phyloP scores from a whole-genome alignment of 352 stramenopile genomes.

The Phytophthora tubulina region DNA sequence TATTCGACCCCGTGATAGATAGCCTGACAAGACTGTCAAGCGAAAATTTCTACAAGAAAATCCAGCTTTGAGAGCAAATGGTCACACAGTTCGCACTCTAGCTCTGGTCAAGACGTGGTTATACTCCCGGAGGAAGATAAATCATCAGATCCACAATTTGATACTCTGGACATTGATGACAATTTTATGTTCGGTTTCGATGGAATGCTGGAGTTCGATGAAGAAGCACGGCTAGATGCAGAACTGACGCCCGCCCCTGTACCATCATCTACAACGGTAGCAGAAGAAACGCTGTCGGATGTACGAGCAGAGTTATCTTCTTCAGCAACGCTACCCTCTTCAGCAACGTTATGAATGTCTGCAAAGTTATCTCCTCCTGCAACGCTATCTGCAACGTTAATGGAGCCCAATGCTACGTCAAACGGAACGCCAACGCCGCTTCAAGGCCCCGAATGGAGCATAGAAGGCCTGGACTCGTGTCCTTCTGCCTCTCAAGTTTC shows the following conservation, averaged over 20 bases:
- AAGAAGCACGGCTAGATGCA: too few relatives aligned
- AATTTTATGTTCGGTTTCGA: too few relatives aligned
- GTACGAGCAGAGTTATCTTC: not conserved
- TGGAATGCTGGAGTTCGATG: too few relatives aligned
- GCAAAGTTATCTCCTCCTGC: not conserved
- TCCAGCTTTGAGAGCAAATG: not conserved
- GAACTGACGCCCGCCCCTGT: too few relatives aligned
- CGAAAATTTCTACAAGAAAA: not conserved
- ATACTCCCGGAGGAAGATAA: not conserved
- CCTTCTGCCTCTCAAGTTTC: not conserved
- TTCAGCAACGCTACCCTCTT: not conserved
- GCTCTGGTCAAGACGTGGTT: not conserved
- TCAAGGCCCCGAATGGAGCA: not conserved
- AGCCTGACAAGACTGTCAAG: not conserved
- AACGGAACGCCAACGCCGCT: not conserved
- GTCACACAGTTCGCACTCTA: not conserved
- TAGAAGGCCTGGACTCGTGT: not conserved
- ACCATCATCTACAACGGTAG: not conserved
- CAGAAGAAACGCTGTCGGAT: not conserved
- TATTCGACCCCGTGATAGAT: slow-evolving; percentile 4
- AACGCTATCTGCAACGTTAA: not conserved
- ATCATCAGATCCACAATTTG: not conserved
- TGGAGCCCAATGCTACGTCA: not conserved
- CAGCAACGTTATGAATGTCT: not conserved
- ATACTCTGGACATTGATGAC: too few relatives aligned